These are phyloP conservation scores for Daldinia sp. DNA, from an alignment of 2,329 filamentous ascomycete species.

Conservation along the genomic window DNA sequence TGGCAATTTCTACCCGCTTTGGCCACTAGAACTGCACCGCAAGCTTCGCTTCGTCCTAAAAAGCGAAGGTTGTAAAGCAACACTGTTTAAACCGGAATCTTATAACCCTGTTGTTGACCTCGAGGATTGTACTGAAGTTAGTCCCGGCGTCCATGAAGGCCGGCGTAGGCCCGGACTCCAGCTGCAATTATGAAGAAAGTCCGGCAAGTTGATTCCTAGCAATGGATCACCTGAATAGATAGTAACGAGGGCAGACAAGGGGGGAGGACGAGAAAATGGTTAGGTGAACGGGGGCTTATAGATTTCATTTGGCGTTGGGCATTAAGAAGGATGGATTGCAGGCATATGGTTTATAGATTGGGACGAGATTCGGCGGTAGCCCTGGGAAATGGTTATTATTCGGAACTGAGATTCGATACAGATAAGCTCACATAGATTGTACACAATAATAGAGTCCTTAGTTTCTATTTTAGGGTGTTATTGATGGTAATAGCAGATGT, in stretches of 20 bases:
- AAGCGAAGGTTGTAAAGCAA: neutral
- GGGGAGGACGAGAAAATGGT: neutral
- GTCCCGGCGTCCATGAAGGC: neutral
- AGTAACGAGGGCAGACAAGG: neutral
- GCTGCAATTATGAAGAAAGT: neutral
- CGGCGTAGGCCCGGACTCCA: too few relatives aligned
- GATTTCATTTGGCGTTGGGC: neutral
- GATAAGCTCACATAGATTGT: neutral
- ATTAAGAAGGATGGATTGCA: neutral
- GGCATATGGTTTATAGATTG: neutral
- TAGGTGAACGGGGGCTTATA: neutral
- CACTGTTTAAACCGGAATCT: slow-evolving; percentile 13
- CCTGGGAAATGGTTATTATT: neutral
- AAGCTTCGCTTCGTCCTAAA: slow-evolving; percentile 2
- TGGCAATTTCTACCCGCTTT: neutral
- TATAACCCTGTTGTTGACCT: neutral
- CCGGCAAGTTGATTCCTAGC: neutral
- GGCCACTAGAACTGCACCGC: neutral
- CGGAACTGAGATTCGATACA: neutral
- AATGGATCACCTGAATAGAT: neutral
- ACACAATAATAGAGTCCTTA: neutral
- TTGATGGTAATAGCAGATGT: neutral
- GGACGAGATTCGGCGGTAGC: neutral
- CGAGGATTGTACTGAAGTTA: neutral
- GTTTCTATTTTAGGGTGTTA: neutral